These are phyloP conservation scores for Flaveria bidentis DNA, from an alignment of 129 eudicot genomes.

Conservation along the genomic window DNA sequence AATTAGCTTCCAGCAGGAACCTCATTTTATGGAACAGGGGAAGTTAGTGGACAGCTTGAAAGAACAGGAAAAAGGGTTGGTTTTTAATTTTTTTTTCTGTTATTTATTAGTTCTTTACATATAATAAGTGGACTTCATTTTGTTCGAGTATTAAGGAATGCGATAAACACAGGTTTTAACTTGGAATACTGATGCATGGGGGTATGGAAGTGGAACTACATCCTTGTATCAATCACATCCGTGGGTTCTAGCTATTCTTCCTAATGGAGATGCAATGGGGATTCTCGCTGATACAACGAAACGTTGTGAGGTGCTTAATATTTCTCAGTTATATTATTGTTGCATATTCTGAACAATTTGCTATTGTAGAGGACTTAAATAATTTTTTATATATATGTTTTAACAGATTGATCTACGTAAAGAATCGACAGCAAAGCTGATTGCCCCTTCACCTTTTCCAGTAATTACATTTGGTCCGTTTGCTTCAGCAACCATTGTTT, in stretches of 20 bases:
- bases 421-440: conserved; percentile 65
- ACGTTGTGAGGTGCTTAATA: conserved; percentile 79
- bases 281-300: conserved; percentile 93
- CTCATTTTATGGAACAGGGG: conserved; percentile 96
- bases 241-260: conserved; percentile 85
- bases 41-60: conserved; percentile 95
- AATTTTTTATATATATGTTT: conserved; percentile 8
- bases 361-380: neutral
- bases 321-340: conserved; percentile 10
- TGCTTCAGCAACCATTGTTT: conserved; percentile 72
- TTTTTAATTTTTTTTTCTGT: neutral
- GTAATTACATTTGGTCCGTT: conserved; percentile 90
- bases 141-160: conserved; percentile 1
- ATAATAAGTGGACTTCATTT: neutral
- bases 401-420: conserved; percentile 79
- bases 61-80: conserved; percentile 93
- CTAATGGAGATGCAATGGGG: conserved; percentile 81
- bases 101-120: neutral
- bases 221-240: conserved; percentile 97
- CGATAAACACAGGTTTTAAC: conserved; percentile 57
- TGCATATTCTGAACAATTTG: neutral
- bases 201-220: conserved; percentile 79
- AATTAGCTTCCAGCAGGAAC: conserved; percentile 82
- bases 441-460: conserved; percentile 64
- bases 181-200: conserved; percentile 97